Evolutionary conservation across 192 early-diverging fungal species (phyloP).

Genomic region (Piromyces finnis): DNA sequence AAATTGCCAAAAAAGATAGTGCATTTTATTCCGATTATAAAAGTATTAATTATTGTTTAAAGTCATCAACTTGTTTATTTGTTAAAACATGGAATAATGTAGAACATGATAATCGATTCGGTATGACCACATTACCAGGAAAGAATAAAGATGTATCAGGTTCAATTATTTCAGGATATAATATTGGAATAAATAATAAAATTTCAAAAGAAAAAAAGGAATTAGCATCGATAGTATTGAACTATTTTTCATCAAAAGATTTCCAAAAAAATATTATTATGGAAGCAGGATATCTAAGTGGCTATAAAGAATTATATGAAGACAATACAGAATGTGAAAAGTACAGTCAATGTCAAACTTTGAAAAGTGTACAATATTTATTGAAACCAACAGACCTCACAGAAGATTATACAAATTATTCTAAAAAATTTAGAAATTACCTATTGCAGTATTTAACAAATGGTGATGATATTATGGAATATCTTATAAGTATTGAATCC

Average conservation of each 20-base stretch:
- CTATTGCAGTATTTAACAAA: neutral
- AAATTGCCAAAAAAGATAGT: too few relatives aligned
- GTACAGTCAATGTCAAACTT: neutral
- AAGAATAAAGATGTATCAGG: neutral
- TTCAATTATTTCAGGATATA: neutral
- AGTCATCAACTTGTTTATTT: neutral
- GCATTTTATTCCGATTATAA: neutral
- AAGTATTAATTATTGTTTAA: neutral
- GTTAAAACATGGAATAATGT: neutral
- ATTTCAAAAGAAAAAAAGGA: neutral
- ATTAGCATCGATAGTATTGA: neutral
- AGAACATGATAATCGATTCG: neutral
- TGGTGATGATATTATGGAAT: neutral
- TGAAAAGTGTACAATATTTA: neutral
- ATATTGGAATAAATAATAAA: neutral
- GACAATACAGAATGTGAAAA: neutral
- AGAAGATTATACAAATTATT: neutral
- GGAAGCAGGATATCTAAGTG: neutral
- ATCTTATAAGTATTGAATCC: neutral
- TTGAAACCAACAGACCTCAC: neutral
- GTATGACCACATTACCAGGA: neutral
- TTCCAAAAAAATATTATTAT: neutral
- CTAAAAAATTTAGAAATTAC: neutral
- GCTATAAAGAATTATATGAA: neutral
- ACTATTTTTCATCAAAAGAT: neutral